Evolutionary conservation across 352 stramenopile species (phyloP).

Genomic region (Phytophthora multivora): DNA sequence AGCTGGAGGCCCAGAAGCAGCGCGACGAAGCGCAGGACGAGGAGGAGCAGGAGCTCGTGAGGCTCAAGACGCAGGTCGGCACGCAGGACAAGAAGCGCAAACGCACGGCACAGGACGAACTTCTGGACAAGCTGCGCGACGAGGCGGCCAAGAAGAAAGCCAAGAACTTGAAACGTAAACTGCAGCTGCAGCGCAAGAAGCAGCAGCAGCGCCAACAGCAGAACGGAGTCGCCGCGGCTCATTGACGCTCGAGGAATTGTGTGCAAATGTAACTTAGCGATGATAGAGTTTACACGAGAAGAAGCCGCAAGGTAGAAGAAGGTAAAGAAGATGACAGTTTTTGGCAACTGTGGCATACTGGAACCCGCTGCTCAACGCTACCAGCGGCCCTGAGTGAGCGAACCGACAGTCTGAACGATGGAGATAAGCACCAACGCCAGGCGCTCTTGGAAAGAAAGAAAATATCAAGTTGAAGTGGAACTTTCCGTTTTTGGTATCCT

Average conservation of each 20-base stretch:
- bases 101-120: slow-evolving; percentile 64
- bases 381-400: too few relatives aligned
- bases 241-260: slow-evolving; percentile 4
- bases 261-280: slow-evolving; percentile 21
- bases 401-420: too few relatives aligned
- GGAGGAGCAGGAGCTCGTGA: slow-evolving; percentile 68
- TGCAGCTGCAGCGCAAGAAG: slow-evolving; percentile 80
- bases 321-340: too few relatives aligned
- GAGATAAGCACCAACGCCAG: too few relatives aligned
- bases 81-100: slow-evolving; percentile 63
- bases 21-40: slow-evolving; percentile 48
- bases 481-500: neutral
- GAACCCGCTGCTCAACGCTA: too few relatives aligned
- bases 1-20: slow-evolving; percentile 36
- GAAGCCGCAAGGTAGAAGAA: too few relatives aligned
- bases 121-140: slow-evolving; percentile 70
- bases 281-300: slow-evolving; percentile 3
- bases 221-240: slow-evolving; percentile 8
- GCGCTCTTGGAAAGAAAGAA: neutral
- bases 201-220: slow-evolving; percentile 43
- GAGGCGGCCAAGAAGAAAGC: slow-evolving; percentile 67
- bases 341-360: too few relatives aligned
- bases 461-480: slow-evolving; percentile 10
- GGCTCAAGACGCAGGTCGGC: slow-evolving; percentile 31
- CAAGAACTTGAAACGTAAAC: slow-evolving; percentile 82